These are phyloP conservation scores for Pecoramyces ruminantium DNA, from an alignment of 192 early-diverging fungal genomes.

Conservation along the genomic window DNA sequence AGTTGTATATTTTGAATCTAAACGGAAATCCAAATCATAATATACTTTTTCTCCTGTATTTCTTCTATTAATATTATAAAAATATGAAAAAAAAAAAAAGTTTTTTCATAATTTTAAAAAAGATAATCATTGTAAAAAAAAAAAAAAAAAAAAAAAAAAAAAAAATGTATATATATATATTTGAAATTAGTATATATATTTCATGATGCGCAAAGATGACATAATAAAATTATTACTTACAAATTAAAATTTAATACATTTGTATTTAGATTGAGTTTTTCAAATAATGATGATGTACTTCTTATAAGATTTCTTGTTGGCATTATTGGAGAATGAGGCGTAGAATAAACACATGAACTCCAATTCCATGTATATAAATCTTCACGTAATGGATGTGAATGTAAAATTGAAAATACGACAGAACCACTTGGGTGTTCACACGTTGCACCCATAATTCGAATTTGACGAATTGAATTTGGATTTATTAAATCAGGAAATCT, in stretches of 20 bases:
- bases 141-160: too few relatives aligned
- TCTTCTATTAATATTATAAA: neutral
- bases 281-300: neutral
- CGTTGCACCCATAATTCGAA: neutral
- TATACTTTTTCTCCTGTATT: neutral
- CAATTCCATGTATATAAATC: neutral
- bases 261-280: neutral
- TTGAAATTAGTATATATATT: too few relatives aligned
- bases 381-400: neutral
- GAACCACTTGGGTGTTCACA: neutral
- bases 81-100: too few relatives aligned
- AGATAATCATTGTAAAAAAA: too few relatives aligned
- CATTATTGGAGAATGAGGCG: neutral
- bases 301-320: neutral
- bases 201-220: too few relatives aligned
- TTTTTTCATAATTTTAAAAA: too few relatives aligned
- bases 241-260: too few relatives aligned
- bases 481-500: neutral
- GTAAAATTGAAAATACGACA: neutral
- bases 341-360: neutral
- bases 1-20: neutral
- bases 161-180: too few relatives aligned
- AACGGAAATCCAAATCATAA: neutral
- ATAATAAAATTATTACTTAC: too few relatives aligned
- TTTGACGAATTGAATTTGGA: neutral